These are phyloP conservation scores for Zymoseptoria ardabiliae DNA, from an alignment of 2,329 filamentous ascomycete genomes.

Conservation along the genomic window DNA sequence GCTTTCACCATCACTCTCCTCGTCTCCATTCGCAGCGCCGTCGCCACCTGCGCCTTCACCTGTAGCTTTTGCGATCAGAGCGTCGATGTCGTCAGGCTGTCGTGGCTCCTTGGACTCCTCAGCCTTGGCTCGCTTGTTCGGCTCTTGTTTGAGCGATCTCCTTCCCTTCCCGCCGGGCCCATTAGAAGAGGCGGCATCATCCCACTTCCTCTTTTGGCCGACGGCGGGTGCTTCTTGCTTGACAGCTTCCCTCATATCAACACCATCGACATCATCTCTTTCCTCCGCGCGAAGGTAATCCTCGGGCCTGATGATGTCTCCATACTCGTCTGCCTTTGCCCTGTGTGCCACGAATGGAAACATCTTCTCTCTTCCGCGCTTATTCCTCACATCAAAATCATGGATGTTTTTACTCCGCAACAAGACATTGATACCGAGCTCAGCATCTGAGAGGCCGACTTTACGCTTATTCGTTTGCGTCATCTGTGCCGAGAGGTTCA, in stretches of 20 bases:
- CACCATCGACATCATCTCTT: conserved; percentile 65
- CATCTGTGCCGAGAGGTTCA: conserved; percentile 81
- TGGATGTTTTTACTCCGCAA: conserved; percentile 77
- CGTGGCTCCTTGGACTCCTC: conserved; percentile 8
- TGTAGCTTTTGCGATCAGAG: conserved; percentile 26
- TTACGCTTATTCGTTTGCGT: conserved; percentile 75
- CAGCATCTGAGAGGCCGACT: conserved; percentile 76
- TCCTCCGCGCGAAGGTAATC: conserved; percentile 92
- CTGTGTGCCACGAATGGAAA: conserved; percentile 80
- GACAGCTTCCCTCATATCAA: conserved; percentile 50
- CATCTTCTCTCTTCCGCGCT: conserved; percentile 85
- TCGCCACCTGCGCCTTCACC: conserved; percentile 14
- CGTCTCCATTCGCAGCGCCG: conserved; percentile 16
- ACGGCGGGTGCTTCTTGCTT: conserved; percentile 47
- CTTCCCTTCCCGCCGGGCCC: conserved; percentile 42
- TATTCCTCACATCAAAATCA: conserved; percentile 85
- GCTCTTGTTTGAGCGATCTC: conserved; percentile 48
- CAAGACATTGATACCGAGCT: conserved; percentile 84
- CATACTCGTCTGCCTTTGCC: conserved; percentile 81
- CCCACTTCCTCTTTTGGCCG: conserved; percentile 93
- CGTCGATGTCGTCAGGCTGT: conserved; percentile 31
- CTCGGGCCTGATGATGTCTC: conserved; percentile 85
- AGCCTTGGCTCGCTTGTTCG: conserved; percentile 14
- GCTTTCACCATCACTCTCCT: conserved; percentile 33
- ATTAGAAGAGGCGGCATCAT: conserved; percentile 46